Evolutionary conservation across 805 yeast genomes (phyloP).

Genomic region (Candida palmyrensis): DNA sequence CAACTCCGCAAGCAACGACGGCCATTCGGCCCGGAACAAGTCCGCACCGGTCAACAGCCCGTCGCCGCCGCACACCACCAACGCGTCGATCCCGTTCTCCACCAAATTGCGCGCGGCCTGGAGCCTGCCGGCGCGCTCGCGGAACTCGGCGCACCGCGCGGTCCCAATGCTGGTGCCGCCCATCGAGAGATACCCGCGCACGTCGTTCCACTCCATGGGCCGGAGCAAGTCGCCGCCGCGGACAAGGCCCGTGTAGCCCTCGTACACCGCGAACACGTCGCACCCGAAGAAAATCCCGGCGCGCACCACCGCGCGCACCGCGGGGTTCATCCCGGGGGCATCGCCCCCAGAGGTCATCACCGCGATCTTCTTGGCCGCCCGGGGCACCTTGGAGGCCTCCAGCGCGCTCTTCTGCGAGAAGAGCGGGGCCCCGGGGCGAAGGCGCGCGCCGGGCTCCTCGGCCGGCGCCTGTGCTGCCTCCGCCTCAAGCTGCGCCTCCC

Average conservation of each 20-base stretch:
- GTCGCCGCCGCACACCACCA: slow-evolving; percentile 80
- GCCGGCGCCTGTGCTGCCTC: background rate
- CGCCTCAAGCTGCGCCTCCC: background rate
- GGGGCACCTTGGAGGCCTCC: slow-evolving; percentile 1
- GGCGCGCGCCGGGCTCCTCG: background rate
- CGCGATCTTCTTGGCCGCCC: slow-evolving; percentile 48
- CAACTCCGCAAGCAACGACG: slow-evolving; percentile 58
- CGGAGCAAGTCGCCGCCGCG: slow-evolving; percentile 57
- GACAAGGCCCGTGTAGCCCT: slow-evolving; percentile 72
- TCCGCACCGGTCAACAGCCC: slow-evolving; percentile 84
- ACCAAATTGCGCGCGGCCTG: slow-evolving; percentile 62
- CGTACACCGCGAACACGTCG: slow-evolving; percentile 62
- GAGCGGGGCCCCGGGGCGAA: too few relatives aligned
- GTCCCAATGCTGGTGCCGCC: slow-evolving; percentile 83
- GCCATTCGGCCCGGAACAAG: slow-evolving; percentile 73
- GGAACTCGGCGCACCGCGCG: slow-evolving; percentile 65
- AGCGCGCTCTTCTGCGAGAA: too few relatives aligned
- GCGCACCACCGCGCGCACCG: slow-evolving; percentile 67
- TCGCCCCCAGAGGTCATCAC: slow-evolving; percentile 84
- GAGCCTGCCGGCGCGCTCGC: slow-evolving; percentile 62
- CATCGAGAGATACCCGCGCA: slow-evolving; percentile 60
- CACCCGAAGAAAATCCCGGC: slow-evolving; percentile 63
- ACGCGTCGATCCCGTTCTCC: slow-evolving; percentile 68
- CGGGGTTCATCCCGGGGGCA: slow-evolving; percentile 78
- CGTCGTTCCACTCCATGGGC: slow-evolving; percentile 69